A percentile compares a stretch with the other conserved stretches of the same genome.
phyloP scores from a whole-genome alignment of 2,329 filamentous ascomycete species.

The Geosmithia morbida region DNA sequence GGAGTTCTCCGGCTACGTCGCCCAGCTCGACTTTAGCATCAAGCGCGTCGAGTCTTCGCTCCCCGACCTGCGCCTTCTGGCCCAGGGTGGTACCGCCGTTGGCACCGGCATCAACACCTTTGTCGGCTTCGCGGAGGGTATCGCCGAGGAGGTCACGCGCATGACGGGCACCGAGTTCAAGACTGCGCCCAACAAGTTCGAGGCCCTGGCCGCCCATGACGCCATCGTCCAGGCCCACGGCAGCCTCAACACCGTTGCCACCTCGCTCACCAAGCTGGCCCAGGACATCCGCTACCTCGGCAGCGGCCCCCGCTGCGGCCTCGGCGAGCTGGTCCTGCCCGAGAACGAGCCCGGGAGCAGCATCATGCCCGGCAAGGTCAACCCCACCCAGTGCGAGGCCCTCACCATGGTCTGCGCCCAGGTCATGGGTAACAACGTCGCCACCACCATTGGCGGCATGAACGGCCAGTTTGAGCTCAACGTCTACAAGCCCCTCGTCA shows the following conservation, averaged over 20 bases:
- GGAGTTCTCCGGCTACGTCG: slow-evolving; percentile 95
- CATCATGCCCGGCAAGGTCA: slow-evolving; percentile 99
- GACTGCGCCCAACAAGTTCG: slow-evolving; percentile 98
- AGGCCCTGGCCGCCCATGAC: slow-evolving; percentile 90
- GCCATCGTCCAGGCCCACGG: slow-evolving; percentile 90
- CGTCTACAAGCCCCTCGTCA: slow-evolving; percentile 96
- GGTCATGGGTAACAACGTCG: slow-evolving; percentile 94
- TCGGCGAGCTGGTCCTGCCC: slow-evolving; percentile 82
- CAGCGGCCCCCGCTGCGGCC: slow-evolving; percentile 86
- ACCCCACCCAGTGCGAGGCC: slow-evolving; percentile 95
- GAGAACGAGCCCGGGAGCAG: slow-evolving; percentile 97
- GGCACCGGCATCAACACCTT: slow-evolving; percentile 97
- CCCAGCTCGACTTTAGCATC: slow-evolving; percentile 83
- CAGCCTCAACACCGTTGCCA: slow-evolving; percentile 81
- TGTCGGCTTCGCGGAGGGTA: slow-evolving; percentile 84
- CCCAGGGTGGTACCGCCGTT: slow-evolving; percentile 92
- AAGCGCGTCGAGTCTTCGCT: slow-evolving; percentile 72
- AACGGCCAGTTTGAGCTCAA: slow-evolving; percentile 98
- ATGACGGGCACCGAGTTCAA: slow-evolving; percentile 89
- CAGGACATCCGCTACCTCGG: slow-evolving; percentile 97
- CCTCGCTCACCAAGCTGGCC: slow-evolving; percentile 91
- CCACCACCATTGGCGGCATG: slow-evolving; percentile 85
- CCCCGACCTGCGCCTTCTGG: slow-evolving; percentile 72
- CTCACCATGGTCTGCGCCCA: slow-evolving; percentile 96
- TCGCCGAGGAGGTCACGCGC: slow-evolving; percentile 80